phyloP scores from a whole-genome alignment of 2,329 filamentous ascomycete genomes.

The Colletotrichum sp. region DNA sequence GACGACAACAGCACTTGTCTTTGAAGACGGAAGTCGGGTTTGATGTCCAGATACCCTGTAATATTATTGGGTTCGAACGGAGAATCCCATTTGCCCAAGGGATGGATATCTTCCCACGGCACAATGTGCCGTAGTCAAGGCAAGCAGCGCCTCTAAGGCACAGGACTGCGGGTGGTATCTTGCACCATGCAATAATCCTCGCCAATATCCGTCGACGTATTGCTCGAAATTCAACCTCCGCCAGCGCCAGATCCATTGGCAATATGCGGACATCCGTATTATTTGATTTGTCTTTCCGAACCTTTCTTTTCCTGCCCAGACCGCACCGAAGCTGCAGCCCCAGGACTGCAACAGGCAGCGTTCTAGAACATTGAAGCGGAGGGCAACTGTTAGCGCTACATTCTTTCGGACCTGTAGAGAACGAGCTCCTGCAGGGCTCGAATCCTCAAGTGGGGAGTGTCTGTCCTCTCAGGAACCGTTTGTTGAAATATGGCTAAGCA shows the following conservation, averaged over 20 bases:
- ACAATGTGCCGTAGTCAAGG: not conserved
- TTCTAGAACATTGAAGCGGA: not conserved
- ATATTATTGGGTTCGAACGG: not conserved
- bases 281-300: not conserved
- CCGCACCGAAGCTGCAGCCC: not conserved
- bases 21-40: not conserved
- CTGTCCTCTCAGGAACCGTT: not conserved
- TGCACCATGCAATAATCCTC: not conserved
- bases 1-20: not conserved
- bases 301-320: not conserved
- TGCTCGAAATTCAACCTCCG: not conserved
- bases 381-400: not conserved
- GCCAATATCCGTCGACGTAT: not conserved
- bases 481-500: not conserved
- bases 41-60: accelerated
- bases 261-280: not conserved
- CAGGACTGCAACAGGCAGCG: not conserved
- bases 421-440: not conserved
- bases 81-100: not conserved
- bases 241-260: not conserved
- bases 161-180: not conserved
- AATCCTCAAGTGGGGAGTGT: not conserved
- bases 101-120: not conserved
- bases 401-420: not conserved
- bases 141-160: not conserved